phyloP scores from a whole-genome alignment of 1,139 yeast genomes.

The Eremothecium sinecaudum region DNA sequence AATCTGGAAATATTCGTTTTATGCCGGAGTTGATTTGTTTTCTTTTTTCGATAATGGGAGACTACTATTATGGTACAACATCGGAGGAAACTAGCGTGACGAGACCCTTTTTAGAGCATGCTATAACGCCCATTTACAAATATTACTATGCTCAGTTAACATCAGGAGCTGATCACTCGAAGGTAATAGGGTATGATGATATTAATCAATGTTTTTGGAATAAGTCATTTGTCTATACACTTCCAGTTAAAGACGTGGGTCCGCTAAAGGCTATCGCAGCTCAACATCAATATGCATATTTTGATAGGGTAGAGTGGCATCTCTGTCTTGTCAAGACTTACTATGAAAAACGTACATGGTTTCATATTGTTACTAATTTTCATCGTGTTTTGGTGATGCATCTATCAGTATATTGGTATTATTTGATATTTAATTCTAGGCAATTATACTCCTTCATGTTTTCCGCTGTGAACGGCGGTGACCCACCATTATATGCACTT shows the following conservation, averaged over 20 bases:
- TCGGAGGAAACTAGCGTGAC: conserved; percentile 20
- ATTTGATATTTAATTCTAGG: conserved; percentile 45
- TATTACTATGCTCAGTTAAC: conserved; percentile 39
- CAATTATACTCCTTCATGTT: conserved; percentile 46
- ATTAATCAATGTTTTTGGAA: conserved; percentile 59
- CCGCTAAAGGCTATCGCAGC: conserved; percentile 37
- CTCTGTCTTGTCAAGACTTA: conserved; percentile 47
- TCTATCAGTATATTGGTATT: conserved; percentile 50
- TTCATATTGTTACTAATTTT: conserved; percentile 47
- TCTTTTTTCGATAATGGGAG: conserved; percentile 60
- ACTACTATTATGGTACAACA: conserved; percentile 37
- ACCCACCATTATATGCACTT: conserved; percentile 40
- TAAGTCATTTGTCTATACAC: conserved; percentile 39
- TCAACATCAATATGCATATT: conserved; percentile 38
- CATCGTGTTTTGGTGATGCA: conserved; percentile 58
- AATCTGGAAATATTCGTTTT: conserved; percentile 63
- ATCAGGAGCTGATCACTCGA: conserved; percentile 41
- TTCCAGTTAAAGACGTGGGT: conserved; percentile 31
- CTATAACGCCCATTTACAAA: conserved; percentile 59
- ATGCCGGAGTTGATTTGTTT: conserved; percentile 77
- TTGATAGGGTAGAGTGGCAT: conserved; percentile 42
- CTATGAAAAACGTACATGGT: conserved; percentile 50
- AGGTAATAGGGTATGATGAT: conserved; percentile 53
- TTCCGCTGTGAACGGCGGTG: conserved; percentile 34
- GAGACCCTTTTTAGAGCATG: conserved; percentile 45